phyloP scores from a whole-genome alignment of 768 basidiomycete genomes.

The Coprinopsis sp. region DNA sequence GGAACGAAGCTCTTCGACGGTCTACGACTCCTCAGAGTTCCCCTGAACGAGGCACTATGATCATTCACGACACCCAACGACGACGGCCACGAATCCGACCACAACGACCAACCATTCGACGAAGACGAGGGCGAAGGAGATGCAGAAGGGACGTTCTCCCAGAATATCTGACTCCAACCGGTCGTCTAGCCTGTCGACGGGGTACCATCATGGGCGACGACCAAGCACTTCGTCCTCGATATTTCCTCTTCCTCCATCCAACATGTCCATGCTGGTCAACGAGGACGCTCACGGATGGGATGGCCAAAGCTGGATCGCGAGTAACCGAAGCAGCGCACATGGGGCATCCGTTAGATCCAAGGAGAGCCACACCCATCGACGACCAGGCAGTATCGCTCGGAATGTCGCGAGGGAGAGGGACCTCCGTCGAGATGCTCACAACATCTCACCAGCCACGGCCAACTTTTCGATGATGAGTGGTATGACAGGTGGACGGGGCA shows the following conservation, averaged over 20 bases:
- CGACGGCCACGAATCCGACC: background rate
- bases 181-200: slow-evolving; percentile 16
- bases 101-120: too few species aligned
- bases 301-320: slow-evolving; percentile 3
- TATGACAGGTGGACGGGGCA: too few species aligned
- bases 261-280: slow-evolving; percentile 70
- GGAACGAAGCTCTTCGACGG: too few species aligned
- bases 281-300: slow-evolving; percentile 35
- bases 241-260: slow-evolving; percentile 61
- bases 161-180: slow-evolving; percentile 3
- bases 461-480: slow-evolving; percentile 60
- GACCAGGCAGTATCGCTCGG: too few species aligned
- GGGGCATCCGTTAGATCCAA: too few species aligned
- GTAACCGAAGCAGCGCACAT: slow-evolving; percentile 14
- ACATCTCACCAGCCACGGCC: slow-evolving; percentile 60
- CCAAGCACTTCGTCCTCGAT: slow-evolving; percentile 57
- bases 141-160: background rate
- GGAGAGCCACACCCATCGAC: too few species aligned
- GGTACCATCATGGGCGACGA: slow-evolving; percentile 19
- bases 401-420: too few species aligned
- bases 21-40: too few species aligned
- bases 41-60: too few species aligned
- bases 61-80: background rate
- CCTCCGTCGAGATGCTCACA: slow-evolving; percentile 37
- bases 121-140: background rate